These are phyloP conservation scores for Cercophora sp. DNA, from an alignment of 495 filamentous ascomycete species.

Conservation along the genomic window DNA sequence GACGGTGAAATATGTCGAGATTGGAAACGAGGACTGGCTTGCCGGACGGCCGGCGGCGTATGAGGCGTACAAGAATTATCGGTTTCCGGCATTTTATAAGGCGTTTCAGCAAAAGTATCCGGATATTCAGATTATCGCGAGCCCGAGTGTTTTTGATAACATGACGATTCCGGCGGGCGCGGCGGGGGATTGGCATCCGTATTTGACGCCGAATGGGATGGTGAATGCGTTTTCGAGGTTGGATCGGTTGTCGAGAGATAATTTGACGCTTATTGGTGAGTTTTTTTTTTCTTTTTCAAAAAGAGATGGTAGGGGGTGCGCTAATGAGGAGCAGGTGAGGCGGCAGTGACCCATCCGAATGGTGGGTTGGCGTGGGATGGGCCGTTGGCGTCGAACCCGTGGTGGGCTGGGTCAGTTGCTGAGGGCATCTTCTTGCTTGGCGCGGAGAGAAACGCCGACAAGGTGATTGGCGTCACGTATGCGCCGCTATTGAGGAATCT, in stretches of 20 bases:
- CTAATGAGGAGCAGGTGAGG: constrained; percentile 52
- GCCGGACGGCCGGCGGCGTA: constrained; percentile 30
- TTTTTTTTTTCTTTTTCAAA: no score
- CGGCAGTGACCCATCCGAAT: constrained; percentile 51
- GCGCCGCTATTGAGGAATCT: constrained; percentile 38
- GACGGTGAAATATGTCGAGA: constrained; percentile 56
- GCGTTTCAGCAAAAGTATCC: constrained; percentile 57
- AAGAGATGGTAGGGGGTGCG: no score
- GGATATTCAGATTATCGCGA: constrained; percentile 57
- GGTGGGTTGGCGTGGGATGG: constrained; percentile 47
- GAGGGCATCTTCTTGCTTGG: constrained; percentile 68
- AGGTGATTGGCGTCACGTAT: constrained; percentile 39
- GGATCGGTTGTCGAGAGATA: constrained; percentile 27
- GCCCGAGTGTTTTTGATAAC: constrained; percentile 39
- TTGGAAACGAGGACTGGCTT: constrained; percentile 66
- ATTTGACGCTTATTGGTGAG: constrained; percentile 32
- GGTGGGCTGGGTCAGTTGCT: constrained; percentile 57
- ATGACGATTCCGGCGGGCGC: constrained; percentile 39
- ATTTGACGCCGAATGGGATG: constrained; percentile 30
- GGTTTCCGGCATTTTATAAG: constrained; percentile 53
- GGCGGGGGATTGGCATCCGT: constrained; percentile 42
- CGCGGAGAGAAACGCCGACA: constrained; percentile 61
- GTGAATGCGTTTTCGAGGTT: constrained; percentile 44
- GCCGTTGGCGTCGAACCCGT: constrained; percentile 32
- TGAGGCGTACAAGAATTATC: constrained; percentile 50